Percentiles rank a stretch among this genome's conserved stretches.
Evolutionary conservation across 768 basidiomycete species (phyloP).

Genomic region (Pleurotus djamor): DNA sequence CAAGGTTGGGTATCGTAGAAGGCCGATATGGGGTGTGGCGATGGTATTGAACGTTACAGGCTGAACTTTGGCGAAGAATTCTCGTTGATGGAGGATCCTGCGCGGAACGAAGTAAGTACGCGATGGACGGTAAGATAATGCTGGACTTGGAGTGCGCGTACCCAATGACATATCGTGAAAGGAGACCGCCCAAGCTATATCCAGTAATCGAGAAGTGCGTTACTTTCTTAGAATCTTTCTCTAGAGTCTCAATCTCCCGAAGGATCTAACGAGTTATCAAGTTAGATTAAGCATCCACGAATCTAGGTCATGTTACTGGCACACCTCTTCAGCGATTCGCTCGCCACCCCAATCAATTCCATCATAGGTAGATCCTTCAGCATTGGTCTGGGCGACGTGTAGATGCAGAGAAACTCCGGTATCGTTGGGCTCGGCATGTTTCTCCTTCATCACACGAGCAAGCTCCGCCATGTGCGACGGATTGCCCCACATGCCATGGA

Average conservation of each 20-base stretch:
- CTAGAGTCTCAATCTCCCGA: conserved; percentile 50
- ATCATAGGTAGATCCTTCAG: conserved; percentile 71
- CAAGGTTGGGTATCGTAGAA: conserved; percentile 60
- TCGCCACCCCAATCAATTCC: conserved; percentile 86
- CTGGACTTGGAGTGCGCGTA: conserved; percentile 13
- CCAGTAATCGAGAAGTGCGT: conserved; percentile 72
- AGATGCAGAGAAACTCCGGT: conserved; percentile 52
- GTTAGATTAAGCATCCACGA: background rate
- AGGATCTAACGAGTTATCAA: conserved; percentile 39
- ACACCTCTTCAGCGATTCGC: conserved; percentile 70
- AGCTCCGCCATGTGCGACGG: conserved; percentile 47
- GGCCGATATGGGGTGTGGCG: conserved; percentile 80
- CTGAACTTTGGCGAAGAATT: conserved; percentile 66
- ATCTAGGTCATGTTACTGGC: conserved; percentile 20
- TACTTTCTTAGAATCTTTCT: conserved; percentile 54
- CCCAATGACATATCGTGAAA: conserved; percentile 80
- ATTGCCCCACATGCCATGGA: conserved; percentile 85
- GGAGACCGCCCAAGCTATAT: conserved; percentile 77
- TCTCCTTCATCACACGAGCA: conserved; percentile 39
- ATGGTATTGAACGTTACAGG: conserved; percentile 83
- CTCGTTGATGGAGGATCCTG: conserved; percentile 61
- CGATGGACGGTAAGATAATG: background rate
- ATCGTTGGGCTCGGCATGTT: conserved; percentile 23
- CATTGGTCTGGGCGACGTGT: conserved; percentile 64
- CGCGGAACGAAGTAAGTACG: too few relatives aligned